Percentiles rank a stretch among this genome's conserved stretches.
These are phyloP conservation scores for Balamuthia mandrillaris DNA, from an alignment of 208 protist species.

Conservation along the genomic window DNA sequence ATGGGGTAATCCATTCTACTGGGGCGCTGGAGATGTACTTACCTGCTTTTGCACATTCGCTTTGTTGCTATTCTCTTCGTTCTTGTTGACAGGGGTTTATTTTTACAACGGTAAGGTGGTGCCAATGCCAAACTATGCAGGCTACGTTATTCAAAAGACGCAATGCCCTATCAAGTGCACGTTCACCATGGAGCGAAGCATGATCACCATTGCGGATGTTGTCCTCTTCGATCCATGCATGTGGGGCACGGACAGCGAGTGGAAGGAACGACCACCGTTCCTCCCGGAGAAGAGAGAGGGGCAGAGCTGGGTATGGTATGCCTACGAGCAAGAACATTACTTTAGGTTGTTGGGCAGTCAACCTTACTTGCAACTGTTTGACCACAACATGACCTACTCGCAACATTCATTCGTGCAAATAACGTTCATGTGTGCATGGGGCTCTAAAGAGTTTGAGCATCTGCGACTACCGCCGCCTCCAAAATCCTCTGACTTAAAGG, in stretches of 20 bases:
- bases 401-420: neutral
- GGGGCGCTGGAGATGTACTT: neutral
- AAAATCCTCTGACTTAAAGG: neutral
- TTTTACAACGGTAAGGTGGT: neutral
- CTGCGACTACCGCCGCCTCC: neutral
- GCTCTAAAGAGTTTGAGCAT: neutral
- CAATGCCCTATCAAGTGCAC: constrained; percentile 15
- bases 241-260: neutral
- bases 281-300: constrained; percentile 11
- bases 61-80: neutral
- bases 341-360: neutral
- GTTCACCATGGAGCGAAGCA: constrained; percentile 1
- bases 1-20: constrained; percentile 31
- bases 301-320: constrained; percentile 4
- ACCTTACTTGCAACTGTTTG: constrained; percentile 7
- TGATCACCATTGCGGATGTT: neutral
- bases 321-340: neutral
- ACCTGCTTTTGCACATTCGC: neutral
- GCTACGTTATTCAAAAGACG: neutral
- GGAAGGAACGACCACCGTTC: constrained; percentile 19
- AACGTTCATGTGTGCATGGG: constrained; percentile 18
- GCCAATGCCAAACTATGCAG: neutral
- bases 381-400: neutral
- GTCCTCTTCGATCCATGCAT: neutral
- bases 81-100: neutral